Percentiles rank a stretch among this genome's conserved stretches.
These are phyloP conservation scores for Tolypocladium ovalisporum DNA, from an alignment of 2,329 filamentous ascomycete species.

Conservation along the genomic window DNA sequence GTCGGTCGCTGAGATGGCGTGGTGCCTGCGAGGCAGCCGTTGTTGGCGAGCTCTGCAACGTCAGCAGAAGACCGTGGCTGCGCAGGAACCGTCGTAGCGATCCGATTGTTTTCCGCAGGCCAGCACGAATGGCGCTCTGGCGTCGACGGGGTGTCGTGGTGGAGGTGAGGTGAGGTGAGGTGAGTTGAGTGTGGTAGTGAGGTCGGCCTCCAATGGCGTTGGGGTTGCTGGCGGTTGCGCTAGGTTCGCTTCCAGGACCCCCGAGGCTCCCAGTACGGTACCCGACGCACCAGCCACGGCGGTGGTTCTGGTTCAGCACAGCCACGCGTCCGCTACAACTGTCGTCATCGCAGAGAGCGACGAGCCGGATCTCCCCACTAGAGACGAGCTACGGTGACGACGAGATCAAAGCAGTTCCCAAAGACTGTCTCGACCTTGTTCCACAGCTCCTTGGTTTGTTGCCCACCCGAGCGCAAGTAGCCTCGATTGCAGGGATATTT, in stretches of 20 bases:
- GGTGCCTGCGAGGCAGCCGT: conserved; percentile 6
- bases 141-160: not conserved
- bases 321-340: not conserved
- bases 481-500: not conserved
- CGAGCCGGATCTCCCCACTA: not conserved
- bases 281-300: not conserved
- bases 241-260: not conserved
- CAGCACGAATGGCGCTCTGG: not conserved
- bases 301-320: not conserved
- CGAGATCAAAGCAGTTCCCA: not conserved
- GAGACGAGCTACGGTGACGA: too few species aligned
- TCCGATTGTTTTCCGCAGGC: not conserved
- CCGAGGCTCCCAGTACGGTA: not conserved
- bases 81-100: not conserved
- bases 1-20: not conserved
- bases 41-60: not conserved
- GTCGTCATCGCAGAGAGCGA: not conserved
- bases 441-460: not conserved
- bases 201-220: not conserved
- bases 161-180: too few species aligned
- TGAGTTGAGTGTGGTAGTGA: too few species aligned
- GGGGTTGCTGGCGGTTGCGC: not conserved
- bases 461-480: not conserved
- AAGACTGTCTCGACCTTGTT: not conserved
- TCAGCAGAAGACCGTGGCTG: not conserved